Base-by-base conservation (phyloP, 805 yeast species). In the Saccharomycopsis microspora region DNA sequence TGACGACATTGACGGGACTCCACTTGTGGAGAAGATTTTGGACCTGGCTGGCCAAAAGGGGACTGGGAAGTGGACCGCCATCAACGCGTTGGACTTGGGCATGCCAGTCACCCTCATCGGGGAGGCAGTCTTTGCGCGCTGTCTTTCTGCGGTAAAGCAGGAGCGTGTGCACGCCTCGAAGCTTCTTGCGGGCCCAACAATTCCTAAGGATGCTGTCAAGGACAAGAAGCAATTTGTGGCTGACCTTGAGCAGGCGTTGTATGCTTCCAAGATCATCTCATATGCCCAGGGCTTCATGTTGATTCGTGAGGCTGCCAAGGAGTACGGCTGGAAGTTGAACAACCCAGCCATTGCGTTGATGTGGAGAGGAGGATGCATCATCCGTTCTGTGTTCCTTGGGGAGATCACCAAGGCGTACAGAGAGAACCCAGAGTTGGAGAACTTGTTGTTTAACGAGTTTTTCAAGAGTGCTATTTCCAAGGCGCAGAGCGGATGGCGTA, bases 331-430 rank as follows among this genome's bases (percentile, higher is more conserved):
- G 98, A 81, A 85, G 70, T 78, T 90, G 67, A 93, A 90, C 83
- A 85, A 86, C 81, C 96, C 97, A 60, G 93, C 95, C 52, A 93
- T 93, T 62, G 97, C 97, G 60, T 79, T 93, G 63, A 90, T 90
- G 97, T 90, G 98, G 98, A 83, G 98, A 80, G 98, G 98, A 75
- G 98, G 98, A 62, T 90, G 98, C 79, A 90, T 90, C 70, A 90
- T 90, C 73, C 86, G 97, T 79, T 90, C 98, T 50, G 97, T 90
- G 57, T 90, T 90, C 85, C 76, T 90, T 65, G 97, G 82, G 64
- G 97, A 90, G 71, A 90, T 90, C 72, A 90, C 98, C 58, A 69
- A 86, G 66, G 98, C 98, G 58, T 90, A 82, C 84, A 85, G 93
- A 72, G 80, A 83, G 68, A 75, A 82, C 75, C 95, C 96, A 68